Conservation (phyloP, 208 protist genomes). For the Wallacemonas rigidus region DNA sequence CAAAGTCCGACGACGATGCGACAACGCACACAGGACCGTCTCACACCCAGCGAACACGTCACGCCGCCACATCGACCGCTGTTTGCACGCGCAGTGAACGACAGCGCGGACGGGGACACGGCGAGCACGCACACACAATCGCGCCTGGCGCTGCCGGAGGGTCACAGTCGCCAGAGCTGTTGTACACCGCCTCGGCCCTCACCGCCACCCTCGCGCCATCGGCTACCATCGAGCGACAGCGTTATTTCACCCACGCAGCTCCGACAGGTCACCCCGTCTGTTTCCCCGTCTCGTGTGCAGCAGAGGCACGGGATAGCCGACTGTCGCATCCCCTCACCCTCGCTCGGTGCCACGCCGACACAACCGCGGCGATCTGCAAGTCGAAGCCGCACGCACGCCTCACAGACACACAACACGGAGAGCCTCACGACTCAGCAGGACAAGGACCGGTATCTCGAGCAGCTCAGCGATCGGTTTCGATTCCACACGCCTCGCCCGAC, state of each 20-base stretch:
- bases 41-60: too few species aligned
- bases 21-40: too few species aligned
- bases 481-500: conserved; percentile 44
- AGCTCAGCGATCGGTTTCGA: conserved; percentile 34
- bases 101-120: too few species aligned
- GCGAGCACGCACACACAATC: not conserved
- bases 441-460: conserved; percentile 35
- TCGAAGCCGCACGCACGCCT: not conserved
- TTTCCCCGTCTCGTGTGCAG: too few species aligned
- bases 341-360: not conserved
- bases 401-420: conserved; percentile 37
- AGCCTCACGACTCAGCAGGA: conserved; percentile 23
- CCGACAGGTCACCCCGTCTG: too few species aligned
- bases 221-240: too few species aligned
- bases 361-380: not conserved
- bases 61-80: too few species aligned
- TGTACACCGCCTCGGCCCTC: conserved; percentile 6
- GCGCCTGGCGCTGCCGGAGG: not conserved
- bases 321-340: too few species aligned
- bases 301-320: too few species aligned
- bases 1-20: too few species aligned
- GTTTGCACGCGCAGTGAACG: too few species aligned
- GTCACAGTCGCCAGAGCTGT: conserved; percentile 9
- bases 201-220: not conserved
- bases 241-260: too few species aligned